Conservation (phyloP, 371 early-diverging fungal species). For the Lichtheimia hyalospora region DNA sequence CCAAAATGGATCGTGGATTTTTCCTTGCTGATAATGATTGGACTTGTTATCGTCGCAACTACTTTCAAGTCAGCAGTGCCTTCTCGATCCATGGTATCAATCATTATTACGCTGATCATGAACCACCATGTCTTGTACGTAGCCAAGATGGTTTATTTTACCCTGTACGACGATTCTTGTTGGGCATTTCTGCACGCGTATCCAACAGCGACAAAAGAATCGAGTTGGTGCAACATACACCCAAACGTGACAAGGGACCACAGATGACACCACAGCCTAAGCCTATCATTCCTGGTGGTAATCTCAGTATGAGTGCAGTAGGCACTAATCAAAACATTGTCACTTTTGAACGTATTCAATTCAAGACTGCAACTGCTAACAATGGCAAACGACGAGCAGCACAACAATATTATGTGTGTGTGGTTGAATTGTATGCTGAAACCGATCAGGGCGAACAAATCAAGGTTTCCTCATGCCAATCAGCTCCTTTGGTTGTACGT, state of each 20-base stretch:
- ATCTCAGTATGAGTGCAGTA: conserved; percentile 48
- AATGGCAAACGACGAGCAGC: conserved; percentile 88
- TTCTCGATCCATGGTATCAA: conserved; percentile 66
- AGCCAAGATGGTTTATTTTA: conserved; percentile 41
- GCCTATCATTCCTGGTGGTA: conserved; percentile 63
- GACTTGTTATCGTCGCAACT: conserved; percentile 96
- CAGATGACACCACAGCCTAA: conserved; percentile 71
- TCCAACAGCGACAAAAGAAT: conserved; percentile 73
- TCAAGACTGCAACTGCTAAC: conserved; percentile 95
- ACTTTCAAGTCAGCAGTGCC: conserved; percentile 85
- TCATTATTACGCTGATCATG: conserved; percentile 41
- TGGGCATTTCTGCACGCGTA: conserved; percentile 76
- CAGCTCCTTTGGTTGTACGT: conserved; percentile 89
- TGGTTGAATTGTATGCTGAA: conserved; percentile 73
- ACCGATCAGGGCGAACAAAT: conserved; percentile 49
- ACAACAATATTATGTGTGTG: conserved; percentile 87
- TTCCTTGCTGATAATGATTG: conserved; percentile 80
- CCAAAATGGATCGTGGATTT: conserved; percentile 78
- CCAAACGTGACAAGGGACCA: conserved; percentile 95
- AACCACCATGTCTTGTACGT: conserved; percentile 60
- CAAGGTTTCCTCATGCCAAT: conserved; percentile 70
- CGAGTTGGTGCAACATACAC: conserved; percentile 91
- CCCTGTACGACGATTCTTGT: conserved; percentile 54
- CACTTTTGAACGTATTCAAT: conserved; percentile 93
- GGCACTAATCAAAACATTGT: conserved; percentile 61